A percentile compares a stretch with the other conserved stretches of the same genome.
Evolutionary conservation across 768 basidiomycete species (phyloP).

Genomic region (Suillus subluteus): DNA sequence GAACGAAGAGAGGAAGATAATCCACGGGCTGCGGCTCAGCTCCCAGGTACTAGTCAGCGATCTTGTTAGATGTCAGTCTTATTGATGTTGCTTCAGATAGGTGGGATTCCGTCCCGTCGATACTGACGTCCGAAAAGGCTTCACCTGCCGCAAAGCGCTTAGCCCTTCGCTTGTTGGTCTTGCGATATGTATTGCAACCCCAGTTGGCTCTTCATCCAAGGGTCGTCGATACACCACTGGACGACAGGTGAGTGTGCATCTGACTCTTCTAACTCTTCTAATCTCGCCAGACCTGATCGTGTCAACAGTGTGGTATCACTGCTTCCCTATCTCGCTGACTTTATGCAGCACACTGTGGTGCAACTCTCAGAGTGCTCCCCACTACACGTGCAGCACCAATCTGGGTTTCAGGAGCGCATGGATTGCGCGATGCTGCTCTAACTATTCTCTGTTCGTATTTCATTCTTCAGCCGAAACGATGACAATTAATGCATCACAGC

Average conservation of each 20-base stretch:
- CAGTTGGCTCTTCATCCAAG: constrained; percentile 32
- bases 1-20: constrained; percentile 52
- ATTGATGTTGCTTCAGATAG: constrained; percentile 43
- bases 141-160: constrained; percentile 68
- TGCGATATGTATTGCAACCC: constrained; percentile 54
- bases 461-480: neutral
- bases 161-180: constrained; percentile 57
- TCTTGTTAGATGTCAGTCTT: neutral
- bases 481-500: constrained; percentile 18
- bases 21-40: constrained; percentile 62
- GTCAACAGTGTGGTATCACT: constrained; percentile 1
- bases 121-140: constrained; percentile 49
- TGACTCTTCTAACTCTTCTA: neutral
- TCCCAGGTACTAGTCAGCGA: constrained; percentile 58
- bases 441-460: constrained; percentile 38
- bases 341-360: constrained; percentile 8
- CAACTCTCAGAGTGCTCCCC: constrained; percentile 11
- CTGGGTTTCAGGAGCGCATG: constrained; percentile 29
- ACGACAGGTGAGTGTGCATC: neutral
- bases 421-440: constrained; percentile 39
- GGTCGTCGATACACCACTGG: neutral
- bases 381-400: constrained; percentile 4
- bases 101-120: constrained; percentile 51
- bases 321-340: constrained; percentile 1
- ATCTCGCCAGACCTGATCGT: neutral